Conservation (phyloP, 2,329 filamentous ascomycete genomes). For the Trichophyton benhamiae region DNA sequence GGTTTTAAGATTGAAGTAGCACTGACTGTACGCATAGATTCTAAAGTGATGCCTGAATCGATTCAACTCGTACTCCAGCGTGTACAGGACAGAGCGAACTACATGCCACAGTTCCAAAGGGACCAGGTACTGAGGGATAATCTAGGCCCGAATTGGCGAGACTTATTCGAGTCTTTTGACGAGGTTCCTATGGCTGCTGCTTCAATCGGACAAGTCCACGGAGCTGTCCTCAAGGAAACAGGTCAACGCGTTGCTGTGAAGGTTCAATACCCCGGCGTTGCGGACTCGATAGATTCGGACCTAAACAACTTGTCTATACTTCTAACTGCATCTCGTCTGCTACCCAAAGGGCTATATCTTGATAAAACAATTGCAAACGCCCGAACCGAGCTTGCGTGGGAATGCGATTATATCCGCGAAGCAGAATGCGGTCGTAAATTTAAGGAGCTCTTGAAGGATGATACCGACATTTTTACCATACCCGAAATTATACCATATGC, state of each 20-base stretch:
- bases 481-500: conserved; percentile 67
- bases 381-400: conserved; percentile 82
- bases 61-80: conserved; percentile 85
- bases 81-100: conserved; percentile 92
- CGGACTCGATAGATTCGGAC: conserved; percentile 91
- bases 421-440: conserved; percentile 70
- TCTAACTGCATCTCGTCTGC: conserved; percentile 74
- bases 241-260: conserved; percentile 79
- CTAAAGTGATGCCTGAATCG: conserved; percentile 78
- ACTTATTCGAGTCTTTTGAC: conserved; percentile 71
- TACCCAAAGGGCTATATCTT: conserved; percentile 84
- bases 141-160: conserved; percentile 71
- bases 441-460: conserved; percentile 59
- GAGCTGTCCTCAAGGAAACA: conserved; percentile 63
- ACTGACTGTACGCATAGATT: conserved; percentile 42
- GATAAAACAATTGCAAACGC: conserved; percentile 97
- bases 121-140: conserved; percentile 70
- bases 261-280: conserved; percentile 92
- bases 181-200: conserved; percentile 89
- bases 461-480: conserved; percentile 62
- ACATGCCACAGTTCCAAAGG: conserved; percentile 91
- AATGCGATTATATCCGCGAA: conserved; percentile 90
- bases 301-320: conserved; percentile 86
- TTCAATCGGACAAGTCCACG: conserved; percentile 93
- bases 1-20: background rate